Evolutionary conservation across 2,329 filamentous ascomycete genomes (phyloP), one percentile per base, ranked within the genome.

Genomic region (Ophiocordyceps polyrhachis-furcata): DNA sequence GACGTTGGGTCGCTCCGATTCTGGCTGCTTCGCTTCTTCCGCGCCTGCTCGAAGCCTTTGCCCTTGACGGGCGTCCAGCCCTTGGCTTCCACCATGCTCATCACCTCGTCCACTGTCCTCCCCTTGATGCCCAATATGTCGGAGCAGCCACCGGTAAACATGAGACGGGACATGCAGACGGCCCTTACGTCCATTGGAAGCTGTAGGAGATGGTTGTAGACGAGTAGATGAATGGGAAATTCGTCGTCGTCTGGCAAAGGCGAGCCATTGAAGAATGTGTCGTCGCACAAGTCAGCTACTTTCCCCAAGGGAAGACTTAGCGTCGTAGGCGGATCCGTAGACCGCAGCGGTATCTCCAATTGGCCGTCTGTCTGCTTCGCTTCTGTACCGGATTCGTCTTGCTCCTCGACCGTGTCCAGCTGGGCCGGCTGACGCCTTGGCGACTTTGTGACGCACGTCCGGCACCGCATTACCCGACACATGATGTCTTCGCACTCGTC

Each of bases 161-260:
- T 68, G 41, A 96, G 83, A 37, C 89, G 82, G 1, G 87, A 79
- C 78, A 95, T 91, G 60, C 89, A 95, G 5, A 81, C 64, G 1
- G 83, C 80, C 21, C 91, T 78, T 4, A 88, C 78, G 59, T 98
- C 91, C 4, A 89, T 65, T 0, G 87, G 83, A 1, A 95, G 68
- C 8, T 76, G 70, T 1, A 93, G 68, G 1, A 98, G 71, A 35
- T 79, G 73, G 44, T 75, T 73, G 61, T 93, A 93, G 3, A 93
- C 68, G 9, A 96, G 70, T 13, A 79, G 58, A 44, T 83, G 84
- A 1, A 96, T 55, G 0, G 89, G 79, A 17, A 83, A 71, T 50
- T 96, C 89, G 52, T 98, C 72, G 53, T 96, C 88, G 55, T 98
- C 91, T 55, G 65, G 53, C 55, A 63, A 49, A 63, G 63, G 56